These are phyloP conservation scores for Forsythia suspensa DNA, from an alignment of 257 asterid genomes.

Conservation along the genomic window DNA sequence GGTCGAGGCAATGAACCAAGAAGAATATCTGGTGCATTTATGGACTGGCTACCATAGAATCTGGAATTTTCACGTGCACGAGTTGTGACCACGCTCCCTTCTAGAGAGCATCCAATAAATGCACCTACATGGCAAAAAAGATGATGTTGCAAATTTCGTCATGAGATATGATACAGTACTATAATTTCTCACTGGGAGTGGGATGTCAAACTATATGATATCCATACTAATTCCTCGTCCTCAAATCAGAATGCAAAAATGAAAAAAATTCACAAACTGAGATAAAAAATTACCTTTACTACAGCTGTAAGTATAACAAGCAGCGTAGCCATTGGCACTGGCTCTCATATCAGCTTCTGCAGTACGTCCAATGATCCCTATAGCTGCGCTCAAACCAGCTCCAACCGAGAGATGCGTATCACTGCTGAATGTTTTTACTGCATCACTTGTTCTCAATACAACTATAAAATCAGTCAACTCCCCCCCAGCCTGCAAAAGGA, in stretches of 20 bases:
- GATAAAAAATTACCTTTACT: constrained; percentile 68
- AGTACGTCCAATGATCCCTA: constrained; percentile 83
- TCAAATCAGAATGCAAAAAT: background rate
- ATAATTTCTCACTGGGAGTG: background rate
- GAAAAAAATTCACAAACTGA: background rate
- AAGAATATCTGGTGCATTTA: constrained; percentile 67
- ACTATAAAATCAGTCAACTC: constrained; percentile 88
- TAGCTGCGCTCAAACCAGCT: constrained; percentile 92
- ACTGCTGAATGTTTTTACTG: constrained; percentile 73
- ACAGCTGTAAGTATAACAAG: constrained; percentile 95
- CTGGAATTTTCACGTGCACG: constrained; percentile 72
- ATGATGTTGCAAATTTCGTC: background rate
- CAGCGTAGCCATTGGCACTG: constrained; percentile 63
- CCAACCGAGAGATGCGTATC: constrained; percentile 82
- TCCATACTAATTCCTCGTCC: background rate
- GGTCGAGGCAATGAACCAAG: constrained; percentile 84
- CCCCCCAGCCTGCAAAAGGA: constrained; percentile 84
- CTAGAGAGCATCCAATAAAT: constrained; percentile 89
- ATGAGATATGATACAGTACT: background rate
- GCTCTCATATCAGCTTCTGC: constrained; percentile 96
- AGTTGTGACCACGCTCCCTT: constrained; percentile 83
- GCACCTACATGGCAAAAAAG: constrained; percentile 62
- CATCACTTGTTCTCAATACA: constrained; percentile 76
- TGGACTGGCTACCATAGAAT: constrained; percentile 82
- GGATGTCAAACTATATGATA: background rate